phyloP scores from a whole-genome alignment of 192 early-diverging fungal species.

The Entomortierella chlamydospora region DNA sequence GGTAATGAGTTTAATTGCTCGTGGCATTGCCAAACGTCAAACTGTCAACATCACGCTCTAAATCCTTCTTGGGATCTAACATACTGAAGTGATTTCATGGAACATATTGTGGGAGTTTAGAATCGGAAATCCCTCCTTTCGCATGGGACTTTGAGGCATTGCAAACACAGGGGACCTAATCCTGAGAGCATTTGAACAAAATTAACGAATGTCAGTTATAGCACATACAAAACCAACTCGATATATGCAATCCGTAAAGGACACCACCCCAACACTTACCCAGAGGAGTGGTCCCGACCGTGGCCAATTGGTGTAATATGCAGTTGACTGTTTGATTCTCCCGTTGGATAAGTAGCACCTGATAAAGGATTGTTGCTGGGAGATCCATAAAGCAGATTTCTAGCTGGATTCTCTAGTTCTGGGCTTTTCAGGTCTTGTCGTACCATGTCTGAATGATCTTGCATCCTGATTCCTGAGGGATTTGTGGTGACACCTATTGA shows the following conservation, averaged over 20 bases:
- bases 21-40: too few relatives aligned
- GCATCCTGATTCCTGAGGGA: constrained; percentile 25
- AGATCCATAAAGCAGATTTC: not conserved
- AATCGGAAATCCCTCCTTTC: constrained; percentile 28
- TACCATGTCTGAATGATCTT: constrained; percentile 35
- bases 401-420: not conserved
- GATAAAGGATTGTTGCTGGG: not conserved
- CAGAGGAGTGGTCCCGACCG: constrained; percentile 6
- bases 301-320: constrained; percentile 5
- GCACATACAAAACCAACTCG: not conserved
- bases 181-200: not conserved
- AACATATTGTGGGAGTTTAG: constrained; percentile 47
- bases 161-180: constrained; percentile 33
- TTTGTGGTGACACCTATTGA: constrained; percentile 32
- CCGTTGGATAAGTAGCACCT: not conserved
- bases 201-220: not conserved
- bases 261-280: constrained; percentile 10
- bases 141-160: constrained; percentile 30
- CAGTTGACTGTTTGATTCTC: not conserved
- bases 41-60: not conserved
- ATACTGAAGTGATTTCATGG: constrained; percentile 65
- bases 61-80: not conserved
- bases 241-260: too few relatives aligned
- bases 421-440: constrained; percentile 42
- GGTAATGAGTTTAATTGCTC: not conserved